Percentiles rank a stretch among this genome's conserved stretches.
phyloP scores from a whole-genome alignment of 257 asterid species.

The Solanum medicagineum region DNA sequence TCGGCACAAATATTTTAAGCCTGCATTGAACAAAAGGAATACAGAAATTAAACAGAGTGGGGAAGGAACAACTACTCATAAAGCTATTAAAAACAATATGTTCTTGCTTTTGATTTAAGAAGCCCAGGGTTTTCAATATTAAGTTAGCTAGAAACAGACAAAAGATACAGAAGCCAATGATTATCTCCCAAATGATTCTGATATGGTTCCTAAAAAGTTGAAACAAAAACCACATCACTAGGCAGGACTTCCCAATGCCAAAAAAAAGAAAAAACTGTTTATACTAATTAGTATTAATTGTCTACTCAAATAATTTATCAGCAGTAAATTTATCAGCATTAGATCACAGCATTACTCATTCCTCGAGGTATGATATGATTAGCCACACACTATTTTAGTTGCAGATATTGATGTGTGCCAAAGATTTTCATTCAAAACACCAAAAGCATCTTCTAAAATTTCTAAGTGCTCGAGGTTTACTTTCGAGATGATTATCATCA shows the following conservation, averaged over 20 bases:
- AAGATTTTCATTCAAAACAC: neutral
- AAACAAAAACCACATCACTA: neutral
- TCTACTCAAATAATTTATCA: neutral
- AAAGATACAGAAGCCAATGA: neutral
- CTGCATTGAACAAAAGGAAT: slow-evolving; percentile 23
- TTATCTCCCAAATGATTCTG: neutral
- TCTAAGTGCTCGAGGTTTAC: neutral
- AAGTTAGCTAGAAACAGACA: neutral
- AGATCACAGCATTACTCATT: neutral
- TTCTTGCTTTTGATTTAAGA: neutral
- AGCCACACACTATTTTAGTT: neutral
- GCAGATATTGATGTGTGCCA: neutral
- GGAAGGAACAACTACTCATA: neutral
- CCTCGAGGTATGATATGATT: neutral
- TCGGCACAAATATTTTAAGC: slow-evolving; percentile 81
- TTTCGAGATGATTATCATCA: neutral
- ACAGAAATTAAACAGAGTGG: slow-evolving; percentile 2
- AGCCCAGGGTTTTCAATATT: neutral
- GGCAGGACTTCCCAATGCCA: neutral
- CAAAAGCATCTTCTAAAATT: neutral
- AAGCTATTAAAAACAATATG: neutral
- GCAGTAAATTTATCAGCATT: neutral
- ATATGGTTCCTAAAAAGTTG: neutral
- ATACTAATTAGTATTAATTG: neutral
- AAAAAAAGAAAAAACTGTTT: neutral